These are phyloP conservation scores for Microsporum ferrugineum DNA, from an alignment of 2,329 filamentous ascomycete species.

Conservation along the genomic window DNA sequence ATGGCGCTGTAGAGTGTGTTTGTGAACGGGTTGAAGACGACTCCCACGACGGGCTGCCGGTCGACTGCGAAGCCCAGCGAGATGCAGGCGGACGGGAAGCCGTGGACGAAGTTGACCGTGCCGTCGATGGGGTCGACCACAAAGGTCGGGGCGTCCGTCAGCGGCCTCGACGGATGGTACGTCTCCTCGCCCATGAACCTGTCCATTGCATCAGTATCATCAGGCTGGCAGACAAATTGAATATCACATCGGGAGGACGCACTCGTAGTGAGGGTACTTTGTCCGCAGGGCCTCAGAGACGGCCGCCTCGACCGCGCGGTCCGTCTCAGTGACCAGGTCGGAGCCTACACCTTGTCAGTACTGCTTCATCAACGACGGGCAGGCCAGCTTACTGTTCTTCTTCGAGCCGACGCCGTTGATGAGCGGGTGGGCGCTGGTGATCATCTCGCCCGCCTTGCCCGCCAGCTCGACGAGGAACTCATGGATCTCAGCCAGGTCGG, in stretches of 20 bases:
- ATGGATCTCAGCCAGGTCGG: constrained; percentile 33
- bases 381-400: constrained; percentile 32
- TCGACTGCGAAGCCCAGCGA: constrained; percentile 47
- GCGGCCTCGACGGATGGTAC: constrained; percentile 43
- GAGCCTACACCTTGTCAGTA: constrained; percentile 31
- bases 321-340: constrained; percentile 53
- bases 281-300: constrained; percentile 41
- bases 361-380: neutral
- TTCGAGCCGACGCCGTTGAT: constrained; percentile 31
- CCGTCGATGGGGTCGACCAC: constrained; percentile 55
- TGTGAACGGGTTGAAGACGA: constrained; percentile 52
- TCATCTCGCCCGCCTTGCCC: constrained; percentile 32
- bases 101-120: constrained; percentile 55
- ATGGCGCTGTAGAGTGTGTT: constrained; percentile 46
- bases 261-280: constrained; percentile 45
- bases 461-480: constrained; percentile 32
- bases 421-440: constrained; percentile 32
- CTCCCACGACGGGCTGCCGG: constrained; percentile 42
- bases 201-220: neutral
- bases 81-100: constrained; percentile 47
- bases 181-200: constrained; percentile 51
- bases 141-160: constrained; percentile 47
- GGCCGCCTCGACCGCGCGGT: constrained; percentile 49
- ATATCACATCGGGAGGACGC: constrained; percentile 11
- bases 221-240: neutral